phyloP scores from a whole-genome alignment of 768 basidiomycete genomes.

The Russula brevipes region DNA sequence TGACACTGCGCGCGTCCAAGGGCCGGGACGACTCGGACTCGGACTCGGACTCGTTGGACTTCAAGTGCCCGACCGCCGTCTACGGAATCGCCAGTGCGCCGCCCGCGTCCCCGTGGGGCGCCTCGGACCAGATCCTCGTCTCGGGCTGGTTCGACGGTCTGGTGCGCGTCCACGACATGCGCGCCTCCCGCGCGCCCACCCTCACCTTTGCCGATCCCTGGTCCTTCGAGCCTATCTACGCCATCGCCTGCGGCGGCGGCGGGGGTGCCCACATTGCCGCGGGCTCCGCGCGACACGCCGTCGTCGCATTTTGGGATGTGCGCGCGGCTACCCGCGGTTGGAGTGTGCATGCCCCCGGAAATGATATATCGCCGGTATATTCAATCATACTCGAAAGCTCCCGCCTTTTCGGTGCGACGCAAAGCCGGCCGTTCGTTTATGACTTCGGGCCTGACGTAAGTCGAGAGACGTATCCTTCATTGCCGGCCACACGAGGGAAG shows the following conservation, averaged over 20 bases:
- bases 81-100: conserved; percentile 66
- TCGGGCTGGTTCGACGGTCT: conserved; percentile 82
- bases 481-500: conserved; percentile 26
- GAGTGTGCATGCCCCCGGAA: conserved; percentile 77
- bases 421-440: conserved; percentile 70
- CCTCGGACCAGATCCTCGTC: conserved; percentile 63
- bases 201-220: conserved; percentile 61
- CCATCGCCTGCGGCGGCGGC: conserved; percentile 71
- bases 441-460: conserved; percentile 70
- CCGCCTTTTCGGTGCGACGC: conserved; percentile 72
- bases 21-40: conserved; percentile 21
- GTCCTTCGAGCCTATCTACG: conserved; percentile 69
- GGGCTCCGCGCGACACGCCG: conserved; percentile 69
- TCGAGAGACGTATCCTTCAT: conserved; percentile 47
- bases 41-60: neutral
- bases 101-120: conserved; percentile 59
- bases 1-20: conserved; percentile 42
- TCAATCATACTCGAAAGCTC: conserved; percentile 68
- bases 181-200: conserved; percentile 51
- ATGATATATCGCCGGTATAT: conserved; percentile 77
- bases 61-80: conserved; percentile 47
- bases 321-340: conserved; percentile 57
- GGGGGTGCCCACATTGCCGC: conserved; percentile 61
- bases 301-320: conserved; percentile 80
- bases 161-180: conserved; percentile 72